Conservation (phyloP, 257 asterid species). For the Plantago major region DNA sequence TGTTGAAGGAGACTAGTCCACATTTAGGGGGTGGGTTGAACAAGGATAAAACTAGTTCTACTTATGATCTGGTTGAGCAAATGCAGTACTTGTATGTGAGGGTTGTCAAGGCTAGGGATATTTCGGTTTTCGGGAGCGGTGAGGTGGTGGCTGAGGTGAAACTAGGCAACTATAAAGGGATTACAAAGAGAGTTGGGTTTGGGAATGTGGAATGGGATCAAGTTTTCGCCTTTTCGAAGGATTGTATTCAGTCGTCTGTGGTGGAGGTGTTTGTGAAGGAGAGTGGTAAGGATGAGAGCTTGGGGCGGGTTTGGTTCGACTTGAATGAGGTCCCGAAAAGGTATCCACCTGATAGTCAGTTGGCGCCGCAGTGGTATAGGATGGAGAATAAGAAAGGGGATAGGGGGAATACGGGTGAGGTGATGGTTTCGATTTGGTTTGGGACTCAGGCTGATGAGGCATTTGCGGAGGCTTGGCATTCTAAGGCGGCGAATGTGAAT, state of each 20-base stretch:
- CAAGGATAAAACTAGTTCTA: slow-evolving; percentile 62
- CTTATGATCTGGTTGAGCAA: slow-evolving; percentile 80
- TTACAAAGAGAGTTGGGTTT: slow-evolving; percentile 50
- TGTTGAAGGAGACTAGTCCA: slow-evolving; percentile 73
- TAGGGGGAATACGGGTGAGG: slow-evolving; percentile 52
- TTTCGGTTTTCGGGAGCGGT: slow-evolving; percentile 45
- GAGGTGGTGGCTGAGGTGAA: slow-evolving; percentile 79
- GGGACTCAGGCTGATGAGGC: slow-evolving; percentile 93
- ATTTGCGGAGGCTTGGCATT: slow-evolving; percentile 88
- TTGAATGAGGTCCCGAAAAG: slow-evolving; percentile 75
- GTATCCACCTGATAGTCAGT: slow-evolving; percentile 72
- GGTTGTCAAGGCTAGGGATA: slow-evolving; percentile 60
- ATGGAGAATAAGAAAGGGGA: slow-evolving; percentile 84
- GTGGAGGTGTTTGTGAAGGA: slow-evolving; percentile 70
- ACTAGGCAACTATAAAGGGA: slow-evolving; percentile 73
- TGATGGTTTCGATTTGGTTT: slow-evolving; percentile 78
- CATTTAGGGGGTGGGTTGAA: slow-evolving; percentile 72
- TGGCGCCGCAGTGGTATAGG: slow-evolving; percentile 88
- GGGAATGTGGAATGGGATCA: slow-evolving; percentile 66
- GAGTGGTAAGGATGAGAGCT: slow-evolving; percentile 57
- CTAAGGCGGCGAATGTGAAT: slow-evolving; percentile 72
- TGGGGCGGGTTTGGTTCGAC: slow-evolving; percentile 84
- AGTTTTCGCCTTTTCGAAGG: slow-evolving; percentile 83
- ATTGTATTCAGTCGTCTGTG: slow-evolving; percentile 66
- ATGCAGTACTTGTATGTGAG: slow-evolving; percentile 76